A percentile compares a stretch with the other conserved stretches of the same genome.
phyloP scores from a whole-genome alignment of 495 filamentous ascomycete species.

The Chaetomium tenue region DNA sequence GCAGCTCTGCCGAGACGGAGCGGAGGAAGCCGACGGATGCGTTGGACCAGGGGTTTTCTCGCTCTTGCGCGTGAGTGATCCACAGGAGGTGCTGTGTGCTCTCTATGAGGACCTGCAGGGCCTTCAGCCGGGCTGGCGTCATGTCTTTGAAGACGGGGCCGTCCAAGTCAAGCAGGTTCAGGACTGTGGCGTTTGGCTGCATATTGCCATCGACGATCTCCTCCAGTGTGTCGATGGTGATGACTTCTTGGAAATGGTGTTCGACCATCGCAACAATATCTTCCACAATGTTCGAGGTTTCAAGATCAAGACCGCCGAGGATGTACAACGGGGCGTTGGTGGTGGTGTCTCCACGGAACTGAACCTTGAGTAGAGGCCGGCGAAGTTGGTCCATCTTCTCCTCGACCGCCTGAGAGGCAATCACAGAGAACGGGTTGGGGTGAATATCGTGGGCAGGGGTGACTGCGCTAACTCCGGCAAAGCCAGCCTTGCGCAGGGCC shows the following conservation, averaged over 20 bases:
- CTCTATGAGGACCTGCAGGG: neutral
- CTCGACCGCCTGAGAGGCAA: neutral
- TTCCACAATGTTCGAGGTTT: neutral
- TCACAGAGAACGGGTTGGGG: neutral
- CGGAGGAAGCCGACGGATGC: constrained; percentile 3
- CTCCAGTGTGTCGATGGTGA: neutral
- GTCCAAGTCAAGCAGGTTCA: constrained; percentile 3
- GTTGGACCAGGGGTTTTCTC: neutral
- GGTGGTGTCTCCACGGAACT: neutral
- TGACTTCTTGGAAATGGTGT: neutral
- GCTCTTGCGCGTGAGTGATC: neutral
- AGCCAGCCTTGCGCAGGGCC: neutral
- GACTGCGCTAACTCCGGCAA: neutral
- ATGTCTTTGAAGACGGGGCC: neutral
- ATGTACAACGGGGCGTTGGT: neutral
- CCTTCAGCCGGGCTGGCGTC: neutral
- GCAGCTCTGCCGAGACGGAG: neutral
- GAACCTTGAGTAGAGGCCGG: neutral
- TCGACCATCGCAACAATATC: neutral
- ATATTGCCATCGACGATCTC: neutral
- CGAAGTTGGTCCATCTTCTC: neutral
- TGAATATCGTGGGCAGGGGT: neutral
- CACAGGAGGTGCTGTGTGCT: neutral
- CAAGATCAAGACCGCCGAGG: neutral
- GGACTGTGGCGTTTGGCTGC: neutral